A percentile compares a stretch with the other conserved stretches of the same genome.
Conservation (phyloP, 495 filamentous ascomycete species). For the Aspergillus sclerotioniger region DNA sequence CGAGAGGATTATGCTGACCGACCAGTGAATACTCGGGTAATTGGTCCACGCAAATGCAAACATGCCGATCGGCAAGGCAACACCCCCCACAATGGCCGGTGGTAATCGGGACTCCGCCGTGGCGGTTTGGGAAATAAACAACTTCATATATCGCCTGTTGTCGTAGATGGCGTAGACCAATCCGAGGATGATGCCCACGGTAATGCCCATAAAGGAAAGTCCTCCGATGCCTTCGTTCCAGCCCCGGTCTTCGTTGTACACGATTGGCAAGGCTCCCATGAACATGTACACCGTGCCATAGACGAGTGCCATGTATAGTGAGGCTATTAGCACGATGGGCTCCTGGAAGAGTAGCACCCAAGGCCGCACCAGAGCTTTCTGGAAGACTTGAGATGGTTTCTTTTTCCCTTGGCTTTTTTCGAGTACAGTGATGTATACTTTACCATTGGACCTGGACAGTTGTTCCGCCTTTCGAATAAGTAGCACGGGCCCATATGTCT, state of each 20-base stretch:
- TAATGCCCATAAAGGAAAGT: conserved; percentile 7
- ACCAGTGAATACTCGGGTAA: not conserved
- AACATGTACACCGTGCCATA: conserved; percentile 67
- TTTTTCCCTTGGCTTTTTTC: conserved; percentile 36
- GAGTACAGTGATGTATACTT: conserved; percentile 22
- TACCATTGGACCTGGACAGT: conserved; percentile 49
- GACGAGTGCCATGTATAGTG: conserved; percentile 58
- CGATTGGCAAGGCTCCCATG: conserved; percentile 59
- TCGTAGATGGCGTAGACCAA: not conserved
- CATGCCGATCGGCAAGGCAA: not conserved
- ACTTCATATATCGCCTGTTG: not conserved
- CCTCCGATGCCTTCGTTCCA: conserved; percentile 3
- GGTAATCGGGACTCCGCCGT: not conserved
- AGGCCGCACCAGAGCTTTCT: conserved; percentile 31
- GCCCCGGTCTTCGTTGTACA: conserved; percentile 52
- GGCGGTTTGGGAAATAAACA: not conserved
- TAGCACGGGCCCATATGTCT: conserved; percentile 58
- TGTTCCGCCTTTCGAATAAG: conserved; percentile 45
- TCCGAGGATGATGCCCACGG: conserved; percentile 34
- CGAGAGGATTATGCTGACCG: not conserved
- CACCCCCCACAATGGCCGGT: not conserved
- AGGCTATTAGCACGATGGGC: conserved; percentile 52
- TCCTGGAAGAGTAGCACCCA: conserved; percentile 25
- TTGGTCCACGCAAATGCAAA: not conserved
- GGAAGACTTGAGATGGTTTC: conserved; percentile 32